Base-by-base conservation (phyloP, 164 flowering plant genomes). In the Hamamelis virginiana region DNA sequence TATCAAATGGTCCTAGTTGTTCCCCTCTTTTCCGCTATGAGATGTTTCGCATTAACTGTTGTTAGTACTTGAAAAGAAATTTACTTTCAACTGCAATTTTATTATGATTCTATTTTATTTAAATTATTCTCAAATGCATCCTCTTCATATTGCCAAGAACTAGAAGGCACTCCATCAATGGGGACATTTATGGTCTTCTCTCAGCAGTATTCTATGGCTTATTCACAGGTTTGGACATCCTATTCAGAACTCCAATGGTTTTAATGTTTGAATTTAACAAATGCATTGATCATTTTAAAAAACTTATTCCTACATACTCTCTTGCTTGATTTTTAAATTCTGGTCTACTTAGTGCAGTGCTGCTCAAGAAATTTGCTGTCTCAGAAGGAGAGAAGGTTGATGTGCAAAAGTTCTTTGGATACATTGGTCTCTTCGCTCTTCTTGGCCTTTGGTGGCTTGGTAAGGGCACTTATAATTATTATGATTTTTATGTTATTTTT, bases 381-480 rank as follows among this genome's bases (percentile, higher is more conserved):
- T 76, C 83, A 44, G 87, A 79, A 76, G 89, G 81, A 65, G 83
- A 82, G 50, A 86, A 82, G 69, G 77, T 80, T 59, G 93, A 86
- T 66, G 81, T 86, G 64, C 88, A 85, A 52, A 89, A 82, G 73
- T 70, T 81, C 63, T 86, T 86, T 48, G 93, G 91, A 50, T 89
- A 80, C 70, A 79, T 86, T 22, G 91, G 93, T 48, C 76, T 89
- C 58, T 85, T 86, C 60, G 69, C 82, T 19, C 77, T 88, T 67
- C 58, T 89, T 53, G 83, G 87, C 68, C 80, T 86, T 67, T 86
- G 93, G 91, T 89, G 93, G 91, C 84, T 89, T 16, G 80, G 89
- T 89, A 77, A 80, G 83, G 19, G 22, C 22, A 64, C 27, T 8
- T 38, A 26, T n/a, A n/a, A n/a, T 11, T n/a, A 43, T n/a, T 13